Base-by-base conservation (phyloP, 768 basidiomycete genomes). In the Boletus eberwhitei region DNA sequence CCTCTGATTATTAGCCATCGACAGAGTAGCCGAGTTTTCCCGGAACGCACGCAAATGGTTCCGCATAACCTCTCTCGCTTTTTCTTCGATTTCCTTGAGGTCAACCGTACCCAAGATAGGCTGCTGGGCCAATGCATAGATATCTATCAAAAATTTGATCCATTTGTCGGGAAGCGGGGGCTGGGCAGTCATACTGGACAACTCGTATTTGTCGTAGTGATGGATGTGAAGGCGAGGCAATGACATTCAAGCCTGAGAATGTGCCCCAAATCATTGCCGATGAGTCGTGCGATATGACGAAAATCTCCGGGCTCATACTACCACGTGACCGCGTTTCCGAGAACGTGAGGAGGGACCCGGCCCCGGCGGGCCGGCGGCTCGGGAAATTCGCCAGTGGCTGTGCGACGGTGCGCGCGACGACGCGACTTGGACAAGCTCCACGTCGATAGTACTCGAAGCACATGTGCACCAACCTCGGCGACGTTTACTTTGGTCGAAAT, bases 71-170 rank as follows among this genome's bases (percentile, higher is more conserved):
- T 88, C 83, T 59, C 75, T 77, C 5, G 87, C 88, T 45, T 79
- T 82, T n/a, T 75, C 75, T 60, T 90, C 86, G 48, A 90, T 80
- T 58, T 84, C 79, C 13, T 83, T 78, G 40, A 81, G 71, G 38
- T 76, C 71, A 22, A 88, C 84, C 1, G 87, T 86, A 24, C 86
- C 85, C 19, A 86, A 68, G 48, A 66, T 14, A 3, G 64, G 71
- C 0, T 59, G 59, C 13, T 68, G 47, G 9, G 12, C 53, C 7
- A 49, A 21, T 7, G 3, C 14, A 35, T 72, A 70, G 29, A 70
- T 57, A 8, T 63, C 55, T 38, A 42, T 2, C 35, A 70, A 22
- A 39, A 60, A 70, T 36, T 66, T n/a, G 36, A 41, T 53, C 70
- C 70, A 70, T 66, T 62, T 62, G 42, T 68, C 41, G 12, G 59